These are phyloP conservation scores for Caryopteris hybrid DNA, from an alignment of 305 asterid genomes.

Conservation along the genomic window DNA sequence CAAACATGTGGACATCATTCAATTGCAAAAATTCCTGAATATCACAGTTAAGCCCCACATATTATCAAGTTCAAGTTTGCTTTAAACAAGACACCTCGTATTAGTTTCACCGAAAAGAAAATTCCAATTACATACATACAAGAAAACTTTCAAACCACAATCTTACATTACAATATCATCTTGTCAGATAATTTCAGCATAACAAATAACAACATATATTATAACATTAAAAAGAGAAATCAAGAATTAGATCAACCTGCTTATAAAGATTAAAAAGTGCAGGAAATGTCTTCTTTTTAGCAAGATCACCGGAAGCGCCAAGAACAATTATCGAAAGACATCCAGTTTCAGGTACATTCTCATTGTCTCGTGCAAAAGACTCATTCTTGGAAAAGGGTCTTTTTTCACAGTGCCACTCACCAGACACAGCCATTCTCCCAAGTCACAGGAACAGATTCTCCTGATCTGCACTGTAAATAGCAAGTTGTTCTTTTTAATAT, in stretches of 20 bases:
- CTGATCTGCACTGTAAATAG: neutral
- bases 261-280: neutral
- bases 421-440: conserved; percentile 37
- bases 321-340: conserved; percentile 59
- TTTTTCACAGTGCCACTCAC: conserved; percentile 63
- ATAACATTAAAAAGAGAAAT: neutral
- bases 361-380: conserved; percentile 41
- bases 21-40: conserved; percentile 66
- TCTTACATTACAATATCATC: neutral
- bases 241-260: neutral
- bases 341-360: conserved; percentile 60
- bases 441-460: conserved; percentile 8
- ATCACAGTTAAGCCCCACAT: conserved; percentile 17
- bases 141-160: too few species aligned
- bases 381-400: conserved; percentile 46
- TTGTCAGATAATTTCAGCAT: too few species aligned
- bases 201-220: neutral
- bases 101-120: too few species aligned
- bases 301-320: neutral
- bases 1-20: conserved; percentile 83
- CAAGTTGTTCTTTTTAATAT: neutral
- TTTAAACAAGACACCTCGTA: neutral
- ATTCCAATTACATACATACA: too few species aligned
- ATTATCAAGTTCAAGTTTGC: neutral
- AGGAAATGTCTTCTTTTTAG: conserved; percentile 30